Conservation (phyloP, 805 yeast genomes). For the Teunomyces stri region DNA sequence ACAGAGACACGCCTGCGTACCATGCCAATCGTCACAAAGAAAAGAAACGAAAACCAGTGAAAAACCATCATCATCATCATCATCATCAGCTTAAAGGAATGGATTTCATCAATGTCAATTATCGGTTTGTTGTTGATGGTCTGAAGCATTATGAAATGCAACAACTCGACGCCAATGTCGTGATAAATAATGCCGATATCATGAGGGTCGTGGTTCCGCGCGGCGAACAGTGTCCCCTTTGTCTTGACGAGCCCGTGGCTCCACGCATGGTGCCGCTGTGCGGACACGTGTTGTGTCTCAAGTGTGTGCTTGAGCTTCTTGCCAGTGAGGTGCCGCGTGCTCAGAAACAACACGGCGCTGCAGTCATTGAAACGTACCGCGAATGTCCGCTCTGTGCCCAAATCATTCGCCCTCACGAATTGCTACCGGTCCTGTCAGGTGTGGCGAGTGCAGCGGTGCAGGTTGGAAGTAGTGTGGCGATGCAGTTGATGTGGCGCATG, state of each 20-base stretch:
- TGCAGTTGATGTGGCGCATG: slow-evolving; percentile 60
- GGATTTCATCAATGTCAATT: slow-evolving; percentile 77
- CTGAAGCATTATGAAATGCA: slow-evolving; percentile 56
- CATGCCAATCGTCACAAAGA: slow-evolving; percentile 4
- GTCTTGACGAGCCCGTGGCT: slow-evolving; percentile 83
- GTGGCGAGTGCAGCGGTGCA: slow-evolving; percentile 54
- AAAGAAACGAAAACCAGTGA: neutral
- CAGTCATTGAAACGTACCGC: slow-evolving; percentile 47
- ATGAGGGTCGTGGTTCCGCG: slow-evolving; percentile 72
- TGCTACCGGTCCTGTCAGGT: slow-evolving; percentile 61
- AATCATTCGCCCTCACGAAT: slow-evolving; percentile 47
- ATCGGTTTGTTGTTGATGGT: slow-evolving; percentile 75
- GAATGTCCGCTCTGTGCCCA: slow-evolving; percentile 83
- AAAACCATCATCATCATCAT: slow-evolving; percentile 2
- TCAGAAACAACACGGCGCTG: slow-evolving; percentile 34
- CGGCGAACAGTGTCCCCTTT: slow-evolving; percentile 86
- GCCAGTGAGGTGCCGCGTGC: slow-evolving; percentile 48
- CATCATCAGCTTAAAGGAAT: slow-evolving; percentile 43
- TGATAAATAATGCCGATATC: slow-evolving; percentile 59
- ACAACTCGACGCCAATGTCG: slow-evolving; percentile 70
- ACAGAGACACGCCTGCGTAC: slow-evolving; percentile 35
- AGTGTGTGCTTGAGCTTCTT: slow-evolving; percentile 73
- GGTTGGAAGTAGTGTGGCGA: slow-evolving; percentile 50
- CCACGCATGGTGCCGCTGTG: slow-evolving; percentile 90
- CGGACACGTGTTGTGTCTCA: slow-evolving; percentile 87